Percentiles rank a stretch among this genome's conserved stretches.
These are phyloP conservation scores for Rhazya stricta DNA, from an alignment of 257 asterid species.

Conservation along the genomic window DNA sequence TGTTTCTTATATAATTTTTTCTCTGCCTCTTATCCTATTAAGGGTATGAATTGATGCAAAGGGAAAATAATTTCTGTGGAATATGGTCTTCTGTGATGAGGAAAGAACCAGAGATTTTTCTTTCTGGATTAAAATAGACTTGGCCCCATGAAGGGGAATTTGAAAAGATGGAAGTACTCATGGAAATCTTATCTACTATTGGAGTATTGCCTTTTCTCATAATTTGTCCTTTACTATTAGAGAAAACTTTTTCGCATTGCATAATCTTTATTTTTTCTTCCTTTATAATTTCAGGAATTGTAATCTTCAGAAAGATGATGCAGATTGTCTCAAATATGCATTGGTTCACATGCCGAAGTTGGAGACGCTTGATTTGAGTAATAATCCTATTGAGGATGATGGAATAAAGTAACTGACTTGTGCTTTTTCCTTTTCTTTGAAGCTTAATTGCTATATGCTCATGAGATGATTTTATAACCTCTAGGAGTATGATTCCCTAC, in stretches of 20 bases:
- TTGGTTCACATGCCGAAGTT: slow-evolving; percentile 68
- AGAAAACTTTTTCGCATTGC: slow-evolving; percentile 2
- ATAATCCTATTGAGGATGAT: slow-evolving; percentile 62
- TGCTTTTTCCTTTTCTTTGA: background rate
- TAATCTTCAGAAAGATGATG: slow-evolving; percentile 56
- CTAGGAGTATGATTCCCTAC: slow-evolving; percentile 65
- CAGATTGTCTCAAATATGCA: slow-evolving; percentile 54
- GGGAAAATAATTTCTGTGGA: background rate
- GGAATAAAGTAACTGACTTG: slow-evolving; percentile 53
- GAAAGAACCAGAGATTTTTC: background rate
- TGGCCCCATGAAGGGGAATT: background rate
- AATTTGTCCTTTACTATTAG: slow-evolving; percentile 1
- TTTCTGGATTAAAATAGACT: background rate
- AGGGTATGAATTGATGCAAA: background rate
- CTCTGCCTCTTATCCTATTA: background rate
- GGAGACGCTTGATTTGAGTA: slow-evolving; percentile 83
- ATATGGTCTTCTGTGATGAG: background rate
- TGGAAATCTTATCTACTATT: background rate
- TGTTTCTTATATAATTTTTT: background rate
- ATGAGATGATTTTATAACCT: slow-evolving; percentile 4
- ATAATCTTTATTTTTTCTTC: slow-evolving; percentile 6
- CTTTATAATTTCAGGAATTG: slow-evolving; percentile 49
- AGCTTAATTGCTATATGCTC: background rate
- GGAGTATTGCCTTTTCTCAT: background rate
- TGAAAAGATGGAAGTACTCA: background rate